Conservation (phyloP, 1,139 yeast species). For the Nakaseomyces delphensis region DNA sequence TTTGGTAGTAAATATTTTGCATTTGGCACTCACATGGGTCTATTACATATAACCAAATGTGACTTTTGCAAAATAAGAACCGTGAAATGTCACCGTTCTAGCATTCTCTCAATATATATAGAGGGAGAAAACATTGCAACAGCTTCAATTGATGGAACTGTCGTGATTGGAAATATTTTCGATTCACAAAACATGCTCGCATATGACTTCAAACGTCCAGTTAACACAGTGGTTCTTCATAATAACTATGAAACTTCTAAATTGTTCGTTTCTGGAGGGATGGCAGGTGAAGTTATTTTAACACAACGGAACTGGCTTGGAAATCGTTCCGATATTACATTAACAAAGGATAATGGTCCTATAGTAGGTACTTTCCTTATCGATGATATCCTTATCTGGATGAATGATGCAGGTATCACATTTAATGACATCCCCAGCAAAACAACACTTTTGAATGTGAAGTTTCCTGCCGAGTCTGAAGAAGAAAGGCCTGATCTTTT, state of each 20-base stretch:
- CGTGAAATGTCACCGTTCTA: slow-evolving; percentile 77
- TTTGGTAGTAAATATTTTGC: slow-evolving; percentile 54
- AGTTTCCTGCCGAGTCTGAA: slow-evolving; percentile 44
- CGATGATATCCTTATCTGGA: slow-evolving; percentile 69
- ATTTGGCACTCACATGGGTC: slow-evolving; percentile 87
- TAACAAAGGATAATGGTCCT: slow-evolving; percentile 62
- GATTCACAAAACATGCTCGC: slow-evolving; percentile 62
- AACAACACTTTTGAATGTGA: slow-evolving; percentile 41
- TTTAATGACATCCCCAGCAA: slow-evolving; percentile 45
- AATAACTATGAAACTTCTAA: slow-evolving; percentile 52
- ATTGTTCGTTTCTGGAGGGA: slow-evolving; percentile 80
- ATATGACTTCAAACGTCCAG: slow-evolving; percentile 78
- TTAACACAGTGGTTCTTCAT: slow-evolving; percentile 78
- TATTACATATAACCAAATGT: slow-evolving; percentile 57
- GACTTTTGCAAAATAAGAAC: slow-evolving; percentile 56
- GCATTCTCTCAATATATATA: slow-evolving; percentile 60
- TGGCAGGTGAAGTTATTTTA: slow-evolving; percentile 71
- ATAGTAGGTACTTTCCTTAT: slow-evolving; percentile 55
- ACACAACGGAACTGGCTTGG: slow-evolving; percentile 86
- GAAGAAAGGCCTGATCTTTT: slow-evolving; percentile 67
- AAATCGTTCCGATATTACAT: slow-evolving; percentile 54
- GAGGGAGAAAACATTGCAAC: slow-evolving; percentile 74
- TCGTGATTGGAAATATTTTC: slow-evolving; percentile 62
- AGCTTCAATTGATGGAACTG: slow-evolving; percentile 90
- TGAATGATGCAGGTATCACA: slow-evolving; percentile 73